phyloP scores from a whole-genome alignment of 2,329 filamentous ascomycete species.

The Clonostachys sp. region DNA sequence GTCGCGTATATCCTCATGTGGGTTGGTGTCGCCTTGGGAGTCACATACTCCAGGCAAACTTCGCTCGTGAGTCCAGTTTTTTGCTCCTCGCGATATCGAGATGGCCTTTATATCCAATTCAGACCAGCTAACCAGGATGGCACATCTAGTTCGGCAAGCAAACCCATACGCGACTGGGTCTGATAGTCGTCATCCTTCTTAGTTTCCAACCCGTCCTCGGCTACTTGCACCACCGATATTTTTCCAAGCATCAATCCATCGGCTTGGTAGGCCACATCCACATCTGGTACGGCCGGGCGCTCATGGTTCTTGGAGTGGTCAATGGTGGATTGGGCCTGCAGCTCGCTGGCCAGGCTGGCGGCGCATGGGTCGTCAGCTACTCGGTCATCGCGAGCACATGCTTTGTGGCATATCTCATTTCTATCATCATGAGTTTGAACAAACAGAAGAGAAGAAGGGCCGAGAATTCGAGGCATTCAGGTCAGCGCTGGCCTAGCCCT shows the following conservation, averaged over 20 bases:
- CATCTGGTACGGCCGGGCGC: conserved; percentile 57
- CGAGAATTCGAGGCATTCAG: too few species aligned
- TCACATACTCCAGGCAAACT: conserved; percentile 29
- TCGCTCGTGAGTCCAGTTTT: too few species aligned
- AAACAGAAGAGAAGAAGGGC: conserved; percentile 1
- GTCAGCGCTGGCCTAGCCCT: too few species aligned
- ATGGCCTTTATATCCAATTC: too few species aligned
- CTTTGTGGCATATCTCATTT: conserved; percentile 34
- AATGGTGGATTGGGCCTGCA: conserved; percentile 60
- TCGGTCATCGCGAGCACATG: conserved; percentile 47
- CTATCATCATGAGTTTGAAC: conserved; percentile 7
- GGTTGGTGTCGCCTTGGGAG: conserved; percentile 53
- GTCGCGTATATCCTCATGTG: conserved; percentile 53
- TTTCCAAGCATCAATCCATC: conserved; percentile 37
- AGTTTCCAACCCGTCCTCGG: conserved; percentile 55
- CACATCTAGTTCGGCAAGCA: conserved; percentile 41
- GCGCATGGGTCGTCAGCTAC: conserved; percentile 46
- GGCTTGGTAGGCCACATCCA: conserved; percentile 50
- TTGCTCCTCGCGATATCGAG: too few species aligned
- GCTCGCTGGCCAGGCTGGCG: conserved; percentile 31
- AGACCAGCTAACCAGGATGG: too few species aligned
- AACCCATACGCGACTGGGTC: conserved; percentile 52
- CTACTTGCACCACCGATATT: conserved; percentile 51
- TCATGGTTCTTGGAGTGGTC: conserved; percentile 56
- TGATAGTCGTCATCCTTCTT: conserved; percentile 47